These are phyloP conservation scores for Mollisia scopiformis DNA, from an alignment of 2,329 filamentous ascomycete genomes.

Conservation along the genomic window DNA sequence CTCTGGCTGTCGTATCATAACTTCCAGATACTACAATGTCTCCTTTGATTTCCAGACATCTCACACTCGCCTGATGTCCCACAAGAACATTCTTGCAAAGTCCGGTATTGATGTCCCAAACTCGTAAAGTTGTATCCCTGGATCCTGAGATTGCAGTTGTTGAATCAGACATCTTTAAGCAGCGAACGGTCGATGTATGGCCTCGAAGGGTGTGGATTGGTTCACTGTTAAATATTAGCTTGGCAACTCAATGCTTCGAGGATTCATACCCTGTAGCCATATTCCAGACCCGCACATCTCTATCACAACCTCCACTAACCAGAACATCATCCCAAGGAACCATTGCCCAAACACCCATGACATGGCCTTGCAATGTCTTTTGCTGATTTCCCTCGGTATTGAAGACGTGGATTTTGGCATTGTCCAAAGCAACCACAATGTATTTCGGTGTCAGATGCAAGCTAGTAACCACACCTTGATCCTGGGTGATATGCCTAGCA, in stretches of 20 bases:
- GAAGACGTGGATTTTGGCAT: conserved; percentile 98
- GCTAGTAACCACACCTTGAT: conserved; percentile 96
- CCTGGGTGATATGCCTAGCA: conserved; percentile 87
- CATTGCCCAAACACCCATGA: conserved; percentile 99
- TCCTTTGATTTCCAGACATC: conserved; percentile 93
- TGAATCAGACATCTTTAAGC: conserved; percentile 94
- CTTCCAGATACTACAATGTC: conserved; percentile 97
- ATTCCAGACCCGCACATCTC: conserved; percentile 97
- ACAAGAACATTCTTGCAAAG: conserved; percentile 90
- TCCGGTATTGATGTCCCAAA: conserved; percentile 92
- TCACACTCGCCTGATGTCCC: conserved; percentile 92
- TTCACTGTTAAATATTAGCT: conserved; percentile 52
- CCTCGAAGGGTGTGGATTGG: conserved; percentile 85
- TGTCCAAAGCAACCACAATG: conserved; percentile 96
- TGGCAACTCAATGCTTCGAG: conserved; percentile 22
- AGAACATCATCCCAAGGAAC: conserved; percentile 95
- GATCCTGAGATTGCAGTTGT: conserved; percentile 96
- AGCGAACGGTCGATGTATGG: conserved; percentile 95
- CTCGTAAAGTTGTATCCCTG: conserved; percentile 87
- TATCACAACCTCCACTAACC: conserved; percentile 94
- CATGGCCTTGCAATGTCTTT: conserved; percentile 88
- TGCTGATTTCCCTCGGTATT: conserved; percentile 87
- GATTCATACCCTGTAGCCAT: conserved; percentile 80
- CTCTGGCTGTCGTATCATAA: conserved; percentile 94
- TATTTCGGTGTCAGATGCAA: conserved; percentile 93